Base-by-base conservation (phyloP, 345 rosid genomes). In the Boechera retrofracta region DNA sequence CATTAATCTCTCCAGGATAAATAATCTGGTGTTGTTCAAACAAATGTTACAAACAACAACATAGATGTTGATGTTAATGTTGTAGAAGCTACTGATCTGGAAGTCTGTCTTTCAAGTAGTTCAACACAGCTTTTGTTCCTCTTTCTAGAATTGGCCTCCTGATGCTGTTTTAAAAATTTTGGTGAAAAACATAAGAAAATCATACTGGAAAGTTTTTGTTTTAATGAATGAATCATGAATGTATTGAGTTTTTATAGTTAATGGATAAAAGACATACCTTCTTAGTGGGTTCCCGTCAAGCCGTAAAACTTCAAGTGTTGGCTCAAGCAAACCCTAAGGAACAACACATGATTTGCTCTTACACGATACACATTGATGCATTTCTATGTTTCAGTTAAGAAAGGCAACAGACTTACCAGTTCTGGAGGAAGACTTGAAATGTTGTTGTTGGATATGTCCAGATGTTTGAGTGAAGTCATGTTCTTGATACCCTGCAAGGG, bases 231-330 rank as follows among this genome's bases (percentile, higher is more conserved):
- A 7, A 67, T 48, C 36, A 63, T 54, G 7, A 53, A 71, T 13
- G 32, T 8, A 71, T 45, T 48, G 54, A 58, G 52, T 3, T 61
- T 42, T 24, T 28, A 74, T 49, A 5, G 10, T 32, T 7, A 11
- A 0, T 10, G 6, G 65, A 29, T 59, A n/a, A 10, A 64, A 41
- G 29, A 48, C n/a, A 15, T 84, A 92, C 97, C 97, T 94, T 87
- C 95, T 87, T 72, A 92, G 65, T 47, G 97, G 97, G 83, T 94
- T 94, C 61, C 97, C 97, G 36, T 90, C 91, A 6, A 94, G 93
- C 73, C 95, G 88, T 73, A 92, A 72, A 64, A 79, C 93, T 72
- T 92, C 97, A 61, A 92, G 84, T 76, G 77, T 88, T 47, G 91
- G 87, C 48, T 94, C 97, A 44, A 94, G 95, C 59, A 90, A 83